Evolutionary conservation across 2,329 filamentous ascomycete genomes (phyloP), one percentile per base, ranked within the genome.

Genomic region (Achaetomium macrosporum): DNA sequence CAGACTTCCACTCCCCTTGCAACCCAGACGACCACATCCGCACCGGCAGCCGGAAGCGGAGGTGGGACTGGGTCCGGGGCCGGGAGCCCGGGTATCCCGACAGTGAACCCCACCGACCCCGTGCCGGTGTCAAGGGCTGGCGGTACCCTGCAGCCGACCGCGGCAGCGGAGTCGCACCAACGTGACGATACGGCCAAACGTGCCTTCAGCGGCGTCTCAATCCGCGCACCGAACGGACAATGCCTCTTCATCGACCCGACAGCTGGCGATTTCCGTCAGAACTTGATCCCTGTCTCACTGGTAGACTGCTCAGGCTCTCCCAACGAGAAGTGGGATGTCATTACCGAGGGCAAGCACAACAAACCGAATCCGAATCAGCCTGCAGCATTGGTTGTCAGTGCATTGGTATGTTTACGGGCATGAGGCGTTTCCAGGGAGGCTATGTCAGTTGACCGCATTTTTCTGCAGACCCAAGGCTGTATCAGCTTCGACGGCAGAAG

Each of bases 191-290:
- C 71, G 1, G 77, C 76, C 3, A 74, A 68, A 1, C 71, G 75
- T 3, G 70, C 71, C 7, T 73, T 78, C 51, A 68, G 67, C 36
- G 68, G 67, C 36, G 71, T 75, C 37, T 67, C 71, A 50, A 75
- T 80, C 62, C 68, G 71, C 31, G 71, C 75, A 0, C 65, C 74
- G 11, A 71, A 75, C 55, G 76, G 76, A 25, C 69, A 74, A 47
- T 80, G 76, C 53, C 68, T 79, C n/a, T 77, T 71, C 33, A 64
- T 78, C 42, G 73, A 79, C 58, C 73, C 75, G 0, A 74, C 74
- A 1, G 76, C 75, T 0, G 77, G 76, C 35, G 76, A 80, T 58
- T 79, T 78, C 63, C 73, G 76, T 6, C 68, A 75, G 63, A 80
- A 80, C 58, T 66, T 79, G 43, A 77, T 79, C 47, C 76, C 76